Evolutionary conservation across 768 basidiomycete genomes (phyloP), one percentile per base, ranked within the genome.

Genomic region (Calocera cornea): DNA sequence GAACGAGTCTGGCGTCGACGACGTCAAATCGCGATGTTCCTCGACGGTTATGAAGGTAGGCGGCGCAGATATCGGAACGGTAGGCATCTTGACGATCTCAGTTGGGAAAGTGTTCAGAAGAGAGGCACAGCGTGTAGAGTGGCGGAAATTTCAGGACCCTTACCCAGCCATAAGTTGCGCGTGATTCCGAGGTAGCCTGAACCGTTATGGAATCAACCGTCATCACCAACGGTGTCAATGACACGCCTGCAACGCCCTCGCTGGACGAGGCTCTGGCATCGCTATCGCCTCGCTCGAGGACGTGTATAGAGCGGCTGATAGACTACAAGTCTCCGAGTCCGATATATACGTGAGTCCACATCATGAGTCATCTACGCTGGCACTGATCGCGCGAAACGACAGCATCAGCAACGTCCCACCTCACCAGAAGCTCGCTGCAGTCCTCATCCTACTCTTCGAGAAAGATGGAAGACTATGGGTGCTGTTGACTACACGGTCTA

Each of bases 1-100:
- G 78, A 97, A 97, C 0, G 91, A 90, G 0, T 81, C 73, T 0
- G 95, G 95, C 0, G 95, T 97, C 0, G 88, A 87, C n/a, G 83
- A 83, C 5, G 87, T 81, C 36, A 93, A 73, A 1, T 76, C 74
- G 34, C 79, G 78, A 77, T 92, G 88, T 71, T 92, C 87, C 64
- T 92, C 90, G 10, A 79, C 77, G 1, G 86, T 79, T 41, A 86
- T 77, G 50, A 78, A 83, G 1, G 70, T 70, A 0, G 86, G 85
- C 1, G 83, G 65, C 12, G 76, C 27, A 34, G 75, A 72, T 71
- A 84, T 79, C 11, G 70, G 67, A 17, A 64, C 66, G 44, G 68
- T 34, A 44, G 67, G 40, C 70, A 70, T 68, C 29, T 36, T 64
- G 36, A 65, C 60, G 34, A 5, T 60, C 16, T 8, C 16, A 8